Evolutionary conservation across 129 eudicot genomes (phyloP).

Genomic region (Calendula officinalis): DNA sequence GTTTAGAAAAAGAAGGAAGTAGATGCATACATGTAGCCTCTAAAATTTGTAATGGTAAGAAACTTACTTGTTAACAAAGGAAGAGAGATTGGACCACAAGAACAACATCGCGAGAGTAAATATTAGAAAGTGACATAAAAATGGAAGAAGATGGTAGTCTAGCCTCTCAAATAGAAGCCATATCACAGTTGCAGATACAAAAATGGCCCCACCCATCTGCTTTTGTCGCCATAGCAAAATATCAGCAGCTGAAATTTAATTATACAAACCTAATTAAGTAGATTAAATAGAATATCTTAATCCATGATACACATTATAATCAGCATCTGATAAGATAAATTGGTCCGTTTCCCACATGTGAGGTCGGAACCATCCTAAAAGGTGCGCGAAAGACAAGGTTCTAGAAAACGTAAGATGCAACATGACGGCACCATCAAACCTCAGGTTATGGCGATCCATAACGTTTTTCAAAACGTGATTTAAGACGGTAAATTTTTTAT

Average conservation of each 20-base stretch:
- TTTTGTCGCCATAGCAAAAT: constrained; percentile 77
- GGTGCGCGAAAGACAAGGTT: too few species aligned
- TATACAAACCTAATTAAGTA: neutral
- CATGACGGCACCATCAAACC: too few species aligned
- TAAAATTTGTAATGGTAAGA: too few species aligned
- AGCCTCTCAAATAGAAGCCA: constrained; percentile 83
- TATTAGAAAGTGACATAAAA: constrained; percentile 69
- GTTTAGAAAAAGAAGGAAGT: too few species aligned
- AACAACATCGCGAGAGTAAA: constrained; percentile 61
- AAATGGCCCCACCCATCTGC: constrained; percentile 66
- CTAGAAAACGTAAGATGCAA: too few species aligned
- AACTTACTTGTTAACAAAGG: constrained; percentile 72
- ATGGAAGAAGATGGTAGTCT: constrained; percentile 71
- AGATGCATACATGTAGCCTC: too few species aligned
- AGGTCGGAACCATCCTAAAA: too few species aligned
- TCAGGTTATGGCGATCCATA: too few species aligned
- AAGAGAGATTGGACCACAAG: constrained; percentile 81
- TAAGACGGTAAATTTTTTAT: too few species aligned
- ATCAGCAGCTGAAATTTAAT: constrained; percentile 77
- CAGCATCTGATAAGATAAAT: too few species aligned
- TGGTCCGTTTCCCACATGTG: too few species aligned
- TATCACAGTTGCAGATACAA: constrained; percentile 72
- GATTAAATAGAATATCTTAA: neutral
- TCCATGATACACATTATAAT: neutral
- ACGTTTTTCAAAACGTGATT: too few species aligned